Conservation (phyloP, 176 grass and related monocot species). For the Raddia guianensis region DNA sequence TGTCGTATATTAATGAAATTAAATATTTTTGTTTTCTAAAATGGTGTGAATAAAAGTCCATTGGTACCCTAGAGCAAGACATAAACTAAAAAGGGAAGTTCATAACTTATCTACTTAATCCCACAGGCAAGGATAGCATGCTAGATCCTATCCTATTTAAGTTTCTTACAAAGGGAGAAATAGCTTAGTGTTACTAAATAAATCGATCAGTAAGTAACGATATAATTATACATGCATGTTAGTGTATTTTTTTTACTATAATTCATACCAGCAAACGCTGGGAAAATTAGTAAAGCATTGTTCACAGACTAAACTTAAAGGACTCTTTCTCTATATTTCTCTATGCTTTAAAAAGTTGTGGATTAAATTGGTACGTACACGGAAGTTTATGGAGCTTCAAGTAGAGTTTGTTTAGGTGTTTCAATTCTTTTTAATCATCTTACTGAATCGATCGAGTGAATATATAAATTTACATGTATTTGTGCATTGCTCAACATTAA, state of each 20-base stretch:
- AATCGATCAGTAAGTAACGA: too few relatives aligned
- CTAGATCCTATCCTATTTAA: too few relatives aligned
- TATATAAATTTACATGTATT: not conserved
- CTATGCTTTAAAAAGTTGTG: not conserved
- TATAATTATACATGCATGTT: too few relatives aligned
- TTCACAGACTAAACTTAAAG: constrained; percentile 2
- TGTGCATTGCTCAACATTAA: not conserved
- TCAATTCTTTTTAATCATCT: not conserved
- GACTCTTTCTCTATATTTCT: not conserved
- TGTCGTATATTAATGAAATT: too few relatives aligned
- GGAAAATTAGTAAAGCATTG: not conserved
- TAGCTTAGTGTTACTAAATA: too few relatives aligned
- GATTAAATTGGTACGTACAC: not conserved
- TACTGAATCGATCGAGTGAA: not conserved
- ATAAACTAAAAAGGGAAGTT: too few relatives aligned
- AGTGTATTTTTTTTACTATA: not conserved
- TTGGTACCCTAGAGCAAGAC: too few relatives aligned
- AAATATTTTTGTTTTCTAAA: too few relatives aligned
- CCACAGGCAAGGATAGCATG: too few relatives aligned
- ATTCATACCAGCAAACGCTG: not conserved
- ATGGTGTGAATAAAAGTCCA: too few relatives aligned
- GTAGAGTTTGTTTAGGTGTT: not conserved
- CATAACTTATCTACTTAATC: too few relatives aligned
- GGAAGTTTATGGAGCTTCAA: not conserved
- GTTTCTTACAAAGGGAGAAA: too few relatives aligned